phyloP scores from a whole-genome alignment of 495 filamentous ascomycete genomes.

The Penicillium silybi region DNA sequence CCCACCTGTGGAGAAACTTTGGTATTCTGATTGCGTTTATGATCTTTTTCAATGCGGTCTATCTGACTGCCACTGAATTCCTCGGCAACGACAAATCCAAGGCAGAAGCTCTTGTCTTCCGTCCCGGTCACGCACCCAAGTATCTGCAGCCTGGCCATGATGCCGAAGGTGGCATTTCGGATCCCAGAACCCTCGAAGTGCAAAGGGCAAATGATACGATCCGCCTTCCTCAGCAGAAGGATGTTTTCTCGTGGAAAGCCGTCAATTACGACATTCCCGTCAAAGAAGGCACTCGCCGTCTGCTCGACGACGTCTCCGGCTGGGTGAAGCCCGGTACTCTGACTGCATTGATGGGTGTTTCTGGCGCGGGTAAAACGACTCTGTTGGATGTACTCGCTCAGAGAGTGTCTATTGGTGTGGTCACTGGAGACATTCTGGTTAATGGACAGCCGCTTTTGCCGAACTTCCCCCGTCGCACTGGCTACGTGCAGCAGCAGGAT shows the following conservation, averaged over 20 bases:
- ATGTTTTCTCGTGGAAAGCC: conserved; percentile 69
- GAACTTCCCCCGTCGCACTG: conserved; percentile 86
- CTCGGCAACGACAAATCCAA: conserved; percentile 29
- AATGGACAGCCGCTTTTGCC: conserved; percentile 51
- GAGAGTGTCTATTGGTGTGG: conserved; percentile 45
- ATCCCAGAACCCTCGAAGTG: conserved; percentile 14
- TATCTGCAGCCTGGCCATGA: conserved; percentile 21
- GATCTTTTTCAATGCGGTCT: conserved; percentile 47
- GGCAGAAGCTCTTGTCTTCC: conserved; percentile 34
- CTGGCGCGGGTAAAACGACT: conserved; percentile 63
- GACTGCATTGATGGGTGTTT: conserved; percentile 58
- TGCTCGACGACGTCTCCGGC: conserved; percentile 59
- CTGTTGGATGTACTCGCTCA: conserved; percentile 57
- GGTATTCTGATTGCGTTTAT: conserved; percentile 60
- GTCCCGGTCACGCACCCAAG: conserved; percentile 30
- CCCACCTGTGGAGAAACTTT: conserved; percentile 60
- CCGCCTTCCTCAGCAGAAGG: conserved; percentile 45
- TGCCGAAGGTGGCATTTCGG: conserved; percentile 12
- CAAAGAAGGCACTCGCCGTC: conserved; percentile 49
- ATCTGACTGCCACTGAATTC: conserved; percentile 35
- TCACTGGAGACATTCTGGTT: conserved; percentile 49
- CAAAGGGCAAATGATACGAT: conserved; percentile 22
- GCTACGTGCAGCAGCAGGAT: conserved; percentile 92
- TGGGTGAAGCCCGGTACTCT: conserved; percentile 64
- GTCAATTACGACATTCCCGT: conserved; percentile 63